A percentile compares a stretch with the other conserved stretches of the same genome.
Conservation (phyloP, 2,329 filamentous ascomycete genomes). For the Aspergillus texensis region DNA sequence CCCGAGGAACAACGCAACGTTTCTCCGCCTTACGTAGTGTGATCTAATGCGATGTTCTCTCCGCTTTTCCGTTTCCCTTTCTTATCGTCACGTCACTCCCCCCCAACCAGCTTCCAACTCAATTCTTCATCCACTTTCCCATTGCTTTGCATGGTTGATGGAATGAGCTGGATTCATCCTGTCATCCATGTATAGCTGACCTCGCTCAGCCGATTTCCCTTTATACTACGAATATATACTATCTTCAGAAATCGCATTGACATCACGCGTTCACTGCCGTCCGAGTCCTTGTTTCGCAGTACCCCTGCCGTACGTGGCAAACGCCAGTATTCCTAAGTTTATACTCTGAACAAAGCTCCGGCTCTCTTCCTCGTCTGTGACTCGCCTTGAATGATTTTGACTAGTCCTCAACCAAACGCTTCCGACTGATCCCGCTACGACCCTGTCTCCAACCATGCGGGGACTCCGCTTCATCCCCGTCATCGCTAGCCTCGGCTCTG, state of each 20-base stretch:
- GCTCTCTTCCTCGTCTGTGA: not conserved
- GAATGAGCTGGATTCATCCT: not conserved
- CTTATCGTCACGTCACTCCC: not conserved
- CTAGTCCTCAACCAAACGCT: not conserved
- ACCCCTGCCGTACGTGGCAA: not conserved
- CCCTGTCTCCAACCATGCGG: conserved; percentile 32
- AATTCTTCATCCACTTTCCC: not conserved
- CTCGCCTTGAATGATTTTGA: conserved; percentile 7
- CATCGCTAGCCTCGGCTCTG: conserved; percentile 31
- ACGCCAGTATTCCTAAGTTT: not conserved
- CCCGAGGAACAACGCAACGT: not conserved
- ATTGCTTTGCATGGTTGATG: not conserved
- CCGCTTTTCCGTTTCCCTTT: not conserved
- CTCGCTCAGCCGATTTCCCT: not conserved
- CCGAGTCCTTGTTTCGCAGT: not conserved
- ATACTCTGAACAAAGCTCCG: not conserved
- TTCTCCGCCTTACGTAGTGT: conserved; percentile 19
- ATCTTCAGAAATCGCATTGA: not conserved
- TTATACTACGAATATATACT: not conserved
- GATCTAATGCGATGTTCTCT: not conserved
- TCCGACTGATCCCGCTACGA: not conserved
- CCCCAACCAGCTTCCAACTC: not conserved
- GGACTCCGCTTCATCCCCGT: conserved; percentile 30
- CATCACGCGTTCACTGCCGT: not conserved
- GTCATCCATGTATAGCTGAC: conserved; percentile 1